Evolutionary conservation across 176 grass and related monocot genomes (phyloP).

Genomic region (Eragrostis nindensis): DNA sequence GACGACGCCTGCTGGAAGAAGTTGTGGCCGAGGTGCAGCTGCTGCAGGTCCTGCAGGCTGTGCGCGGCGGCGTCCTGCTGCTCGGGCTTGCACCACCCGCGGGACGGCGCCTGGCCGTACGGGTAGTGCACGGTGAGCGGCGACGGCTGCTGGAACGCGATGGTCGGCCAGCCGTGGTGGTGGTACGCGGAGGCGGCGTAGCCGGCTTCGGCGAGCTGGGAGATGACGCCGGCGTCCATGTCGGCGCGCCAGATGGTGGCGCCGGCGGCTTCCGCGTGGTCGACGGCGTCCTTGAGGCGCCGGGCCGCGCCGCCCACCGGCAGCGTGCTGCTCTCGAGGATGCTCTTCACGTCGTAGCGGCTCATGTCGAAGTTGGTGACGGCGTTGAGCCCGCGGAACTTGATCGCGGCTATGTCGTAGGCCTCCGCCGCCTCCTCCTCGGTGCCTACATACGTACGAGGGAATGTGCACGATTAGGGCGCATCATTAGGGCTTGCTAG

Average conservation of each 20-base stretch:
- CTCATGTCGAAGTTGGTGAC: constrained; percentile 85
- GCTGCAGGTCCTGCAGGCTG: constrained; percentile 55
- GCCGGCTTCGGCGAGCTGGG: constrained; percentile 45
- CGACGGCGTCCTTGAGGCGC: constrained; percentile 54
- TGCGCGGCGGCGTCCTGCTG: constrained; percentile 41
- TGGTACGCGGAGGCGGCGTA: constrained; percentile 47
- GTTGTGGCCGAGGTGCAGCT: constrained; percentile 64
- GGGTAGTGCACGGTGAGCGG: constrained; percentile 62
- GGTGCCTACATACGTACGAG: constrained; percentile 50
- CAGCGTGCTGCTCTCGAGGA: constrained; percentile 60
- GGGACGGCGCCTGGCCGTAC: constrained; percentile 39
- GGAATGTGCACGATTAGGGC: constrained; percentile 24
- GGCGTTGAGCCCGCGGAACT: constrained; percentile 71
- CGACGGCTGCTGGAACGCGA: constrained; percentile 62
- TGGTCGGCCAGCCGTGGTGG: constrained; percentile 61
- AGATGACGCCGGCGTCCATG: constrained; percentile 48
- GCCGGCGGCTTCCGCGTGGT: constrained; percentile 39
- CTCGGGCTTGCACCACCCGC: constrained; percentile 69
- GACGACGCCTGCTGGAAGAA: constrained; percentile 53
- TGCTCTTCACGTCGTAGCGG: constrained; percentile 77
- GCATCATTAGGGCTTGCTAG: constrained; percentile 44
- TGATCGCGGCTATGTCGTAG: constrained; percentile 82
- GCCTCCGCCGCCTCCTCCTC: constrained; percentile 86
- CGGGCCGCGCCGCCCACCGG: constrained; percentile 48
- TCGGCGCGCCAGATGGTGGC: constrained; percentile 51